Evolutionary conservation across 2,329 filamentous ascomycete species (phyloP), one percentile per base, ranked within the genome.

Genomic region (Niveomyces coronatus): DNA sequence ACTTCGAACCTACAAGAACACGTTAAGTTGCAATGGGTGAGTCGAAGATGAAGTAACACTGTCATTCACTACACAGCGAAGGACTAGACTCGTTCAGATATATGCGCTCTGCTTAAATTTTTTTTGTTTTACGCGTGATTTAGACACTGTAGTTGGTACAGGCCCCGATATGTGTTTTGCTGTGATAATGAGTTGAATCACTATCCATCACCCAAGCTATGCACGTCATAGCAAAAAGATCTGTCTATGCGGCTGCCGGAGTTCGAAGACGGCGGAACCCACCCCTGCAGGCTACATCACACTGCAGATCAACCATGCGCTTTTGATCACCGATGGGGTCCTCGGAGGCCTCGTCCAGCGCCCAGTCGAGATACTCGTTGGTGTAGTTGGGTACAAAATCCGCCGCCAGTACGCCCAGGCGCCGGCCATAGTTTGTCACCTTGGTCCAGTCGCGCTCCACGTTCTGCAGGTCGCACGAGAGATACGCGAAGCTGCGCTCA

Each of bases 401-500:
- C 13, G 66, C 64, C n/a, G 71, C 66, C 41, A 87, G 53, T 17
- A 87, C 77, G 3, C 73, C 78, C 3, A 87, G 67, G 3, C 82
- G 67, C 68, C 85, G 84, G 22, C 82, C 82, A 53, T 87, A 87
- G 45, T 67, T 69, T 31, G 82, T 86, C 9, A 86, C 83, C 68
- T 87, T 86, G 41, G 68, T 60, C 82, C 82, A 87, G 62, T 87
- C 82, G 33, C 83, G 73, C 37, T 58, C 48, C 5, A 87, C 82
- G 47, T 87, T 87, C 71, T 83, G 80, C 46, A 86, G 53, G 47
- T 86, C 81, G 46, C 70, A 70, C 42, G 76, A 82, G 57, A 86
- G 83, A 67, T 85, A 86, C 15, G 82, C 81, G 50, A 75, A 87
- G 49, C 76, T 82, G 43, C 82, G 76, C 68, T 86, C 81, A 51